Base-by-base conservation (phyloP, 495 filamentous ascomycete genomes). In the Penicillium dipodomyicola region DNA sequence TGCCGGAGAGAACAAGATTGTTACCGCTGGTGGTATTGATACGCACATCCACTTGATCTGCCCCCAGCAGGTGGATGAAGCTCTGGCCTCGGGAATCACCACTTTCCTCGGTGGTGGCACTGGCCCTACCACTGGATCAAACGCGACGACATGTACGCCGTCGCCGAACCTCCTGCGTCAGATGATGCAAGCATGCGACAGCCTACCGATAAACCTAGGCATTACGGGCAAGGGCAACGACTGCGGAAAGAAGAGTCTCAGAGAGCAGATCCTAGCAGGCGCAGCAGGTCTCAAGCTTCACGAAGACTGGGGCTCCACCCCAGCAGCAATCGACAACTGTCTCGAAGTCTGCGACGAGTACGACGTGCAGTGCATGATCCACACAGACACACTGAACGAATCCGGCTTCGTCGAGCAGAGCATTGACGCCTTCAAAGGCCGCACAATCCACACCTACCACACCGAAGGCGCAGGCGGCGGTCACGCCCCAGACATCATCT, bases 201-300 rank as follows among this genome's bases (percentile, higher is more conserved):
- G 72, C 30, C 72, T 97, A n/a, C 95, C 94, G 0, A 70, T 98
- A 50, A 98, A 98, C 71, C 72, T 96, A 57, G 94, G 91, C 30
- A 92, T 98, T 57, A 98, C 95, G 0, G 93, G 91, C 47, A 98
- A 98, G 76, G 94, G 94, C 42, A 98, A 97, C 68, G 95, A 98
- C 75, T 85, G 83, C 65, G 79, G 78, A n/a, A 79, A 80, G 0
- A 59, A 66, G 7, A 91, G 89, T 10, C 83, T 98, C 10, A 80
- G 82, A 25, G 90, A 96, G 57, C 92, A 97, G 74, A 81, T 89
- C 59, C 68, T 79, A 51, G 94, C 94, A 5, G 94, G 94, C 33
- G 92, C 85, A 11, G 90, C 89, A 48, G 94, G 94, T 29, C 79
- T 98, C 52, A 98, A 98, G 73, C 83, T 98, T 8, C 94, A 98